Conservation (phyloP, 2,329 filamentous ascomycete species). For the Cercospora sp. region DNA sequence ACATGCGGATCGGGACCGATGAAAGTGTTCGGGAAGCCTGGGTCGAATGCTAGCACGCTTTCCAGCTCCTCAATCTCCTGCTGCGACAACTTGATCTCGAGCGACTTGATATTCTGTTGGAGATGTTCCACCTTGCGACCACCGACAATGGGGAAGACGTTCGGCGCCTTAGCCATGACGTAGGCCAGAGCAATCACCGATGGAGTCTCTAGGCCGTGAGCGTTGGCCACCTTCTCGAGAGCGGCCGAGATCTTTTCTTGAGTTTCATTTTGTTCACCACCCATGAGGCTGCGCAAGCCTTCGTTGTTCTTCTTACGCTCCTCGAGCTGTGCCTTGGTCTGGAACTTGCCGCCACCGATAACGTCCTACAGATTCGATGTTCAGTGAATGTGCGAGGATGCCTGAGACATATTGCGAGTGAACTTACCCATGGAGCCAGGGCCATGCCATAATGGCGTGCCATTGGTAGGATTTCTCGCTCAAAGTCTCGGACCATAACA, state of each 20-base stretch:
- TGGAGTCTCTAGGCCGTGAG: constrained; percentile 48
- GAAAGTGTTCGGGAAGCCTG: constrained; percentile 67
- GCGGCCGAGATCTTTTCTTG: constrained; percentile 57
- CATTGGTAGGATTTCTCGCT: constrained; percentile 51
- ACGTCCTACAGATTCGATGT: constrained; percentile 43
- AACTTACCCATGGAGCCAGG: constrained; percentile 57
- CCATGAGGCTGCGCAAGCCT: constrained; percentile 31
- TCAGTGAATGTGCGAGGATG: neutral
- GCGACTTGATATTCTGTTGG: constrained; percentile 67
- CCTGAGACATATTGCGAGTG: neutral
- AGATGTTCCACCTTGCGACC: constrained; percentile 69
- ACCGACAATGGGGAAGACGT: constrained; percentile 63
- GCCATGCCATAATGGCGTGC: constrained; percentile 45
- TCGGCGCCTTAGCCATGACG: constrained; percentile 63
- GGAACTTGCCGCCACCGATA: constrained; percentile 43
- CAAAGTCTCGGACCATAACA: constrained; percentile 44
- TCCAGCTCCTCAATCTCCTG: constrained; percentile 70
- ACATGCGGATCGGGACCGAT: constrained; percentile 43
- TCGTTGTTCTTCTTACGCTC: constrained; percentile 43
- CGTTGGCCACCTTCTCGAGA: constrained; percentile 60
- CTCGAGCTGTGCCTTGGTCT: constrained; percentile 48
- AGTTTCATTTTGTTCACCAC: constrained; percentile 39
- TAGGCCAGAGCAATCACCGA: constrained; percentile 61
- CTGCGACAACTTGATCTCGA: constrained; percentile 59
- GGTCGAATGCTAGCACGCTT: constrained; percentile 59